Evolutionary conservation across 2,329 filamentous ascomycete species (phyloP).

Genomic region (Penicillium sp.): DNA sequence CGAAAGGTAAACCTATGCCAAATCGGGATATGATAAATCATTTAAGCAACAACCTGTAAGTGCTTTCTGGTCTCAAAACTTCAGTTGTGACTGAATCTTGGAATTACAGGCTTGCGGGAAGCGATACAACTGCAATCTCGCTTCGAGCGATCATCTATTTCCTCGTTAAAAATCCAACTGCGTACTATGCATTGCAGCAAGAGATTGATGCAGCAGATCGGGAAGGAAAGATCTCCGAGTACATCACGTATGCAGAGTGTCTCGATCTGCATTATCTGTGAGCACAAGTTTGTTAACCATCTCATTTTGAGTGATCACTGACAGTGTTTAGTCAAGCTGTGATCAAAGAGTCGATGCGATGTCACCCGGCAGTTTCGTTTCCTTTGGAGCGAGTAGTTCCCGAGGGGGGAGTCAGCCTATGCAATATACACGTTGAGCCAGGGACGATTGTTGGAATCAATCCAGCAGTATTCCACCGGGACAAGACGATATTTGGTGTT

Average conservation of each 20-base stretch:
- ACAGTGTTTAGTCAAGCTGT: slow-evolving; percentile 58
- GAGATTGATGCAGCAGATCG: slow-evolving; percentile 62
- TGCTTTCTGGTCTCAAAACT: background rate
- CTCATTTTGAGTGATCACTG: background rate
- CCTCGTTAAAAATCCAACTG: slow-evolving; percentile 65
- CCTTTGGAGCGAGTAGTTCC: slow-evolving; percentile 75
- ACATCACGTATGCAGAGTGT: slow-evolving; percentile 59
- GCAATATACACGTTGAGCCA: slow-evolving; percentile 14
- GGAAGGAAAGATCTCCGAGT: background rate
- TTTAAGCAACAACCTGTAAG: slow-evolving; percentile 14
- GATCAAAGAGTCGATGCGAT: slow-evolving; percentile 74
- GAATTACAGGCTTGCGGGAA: slow-evolving; percentile 60
- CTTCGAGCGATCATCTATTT: slow-evolving; percentile 73
- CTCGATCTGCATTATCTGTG: slow-evolving; percentile 70
- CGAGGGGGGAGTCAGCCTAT: slow-evolving; percentile 7
- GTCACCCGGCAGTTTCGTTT: slow-evolving; percentile 73
- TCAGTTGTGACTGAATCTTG: background rate
- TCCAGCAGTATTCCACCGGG: slow-evolving; percentile 73
- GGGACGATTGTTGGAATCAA: slow-evolving; percentile 68
- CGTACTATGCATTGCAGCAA: slow-evolving; percentile 36
- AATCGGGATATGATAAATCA: slow-evolving; percentile 16
- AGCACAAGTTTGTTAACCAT: background rate
- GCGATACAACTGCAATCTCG: slow-evolving; percentile 77
- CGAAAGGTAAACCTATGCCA: slow-evolving; percentile 12
- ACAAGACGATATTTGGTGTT: slow-evolving; percentile 67